These are phyloP conservation scores for Paragyromitra xinjiangensis DNA, from an alignment of 495 filamentous ascomycete species.

Conservation along the genomic window DNA sequence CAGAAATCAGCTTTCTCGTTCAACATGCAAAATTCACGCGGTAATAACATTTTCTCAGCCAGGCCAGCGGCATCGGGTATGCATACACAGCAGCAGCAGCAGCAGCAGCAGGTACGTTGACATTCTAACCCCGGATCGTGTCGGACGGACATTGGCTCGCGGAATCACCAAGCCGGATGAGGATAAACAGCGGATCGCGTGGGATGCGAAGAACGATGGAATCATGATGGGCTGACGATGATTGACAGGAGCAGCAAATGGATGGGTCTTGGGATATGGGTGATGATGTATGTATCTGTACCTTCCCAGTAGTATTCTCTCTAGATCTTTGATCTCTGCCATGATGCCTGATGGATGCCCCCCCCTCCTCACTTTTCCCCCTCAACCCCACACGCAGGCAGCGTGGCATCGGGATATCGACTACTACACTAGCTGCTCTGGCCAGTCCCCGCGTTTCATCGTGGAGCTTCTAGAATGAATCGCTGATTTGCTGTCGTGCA, in stretches of 20 bases:
- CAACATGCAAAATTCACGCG: slow-evolving; percentile 49
- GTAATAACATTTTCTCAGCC: slow-evolving; percentile 45
- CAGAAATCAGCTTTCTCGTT: slow-evolving; percentile 51
- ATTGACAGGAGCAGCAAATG: slow-evolving; percentile 52
- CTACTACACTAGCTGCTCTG: slow-evolving; percentile 24
- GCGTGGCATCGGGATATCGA: slow-evolving; percentile 50
- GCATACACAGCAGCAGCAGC: slow-evolving; percentile 40
- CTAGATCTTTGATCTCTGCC: slow-evolving; percentile 42
- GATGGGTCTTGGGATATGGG: slow-evolving; percentile 57
- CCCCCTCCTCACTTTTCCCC: slow-evolving; percentile 23
- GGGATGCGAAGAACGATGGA: slow-evolving; percentile 46
- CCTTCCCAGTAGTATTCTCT: slow-evolving; percentile 20
- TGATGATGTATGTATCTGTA: slow-evolving; percentile 53
- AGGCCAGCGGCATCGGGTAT: slow-evolving; percentile 39
- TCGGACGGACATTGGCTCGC: slow-evolving; percentile 46
- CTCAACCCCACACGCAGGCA: slow-evolving; percentile 21
- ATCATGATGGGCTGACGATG: slow-evolving; percentile 47
- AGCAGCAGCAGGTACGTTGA: slow-evolving; percentile 52
- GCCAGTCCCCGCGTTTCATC: slow-evolving; percentile 45
- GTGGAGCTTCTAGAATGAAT: slow-evolving; percentile 54
- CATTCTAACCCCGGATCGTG: slow-evolving; percentile 41
- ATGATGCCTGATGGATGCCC: slow-evolving; percentile 41
- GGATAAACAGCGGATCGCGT: slow-evolving; percentile 26
- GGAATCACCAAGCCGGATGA: slow-evolving; percentile 24
- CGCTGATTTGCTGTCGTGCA: slow-evolving; percentile 43